Conservation (phyloP, 2,329 filamentous ascomycete species). For the Fusarium papillatum region DNA sequence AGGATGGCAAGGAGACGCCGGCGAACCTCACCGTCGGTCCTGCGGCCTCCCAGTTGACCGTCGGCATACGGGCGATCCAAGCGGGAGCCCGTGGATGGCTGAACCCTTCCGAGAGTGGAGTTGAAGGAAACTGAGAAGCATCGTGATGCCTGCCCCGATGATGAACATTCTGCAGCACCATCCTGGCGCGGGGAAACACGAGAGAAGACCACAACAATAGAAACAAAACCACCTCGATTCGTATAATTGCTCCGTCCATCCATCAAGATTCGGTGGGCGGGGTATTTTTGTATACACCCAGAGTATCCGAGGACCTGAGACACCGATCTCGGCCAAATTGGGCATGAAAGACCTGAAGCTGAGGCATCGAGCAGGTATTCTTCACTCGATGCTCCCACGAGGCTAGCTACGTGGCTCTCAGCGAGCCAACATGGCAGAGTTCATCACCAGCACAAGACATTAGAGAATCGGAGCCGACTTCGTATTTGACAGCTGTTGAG, state of each 20-base stretch:
- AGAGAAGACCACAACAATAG: slow-evolving; percentile 2
- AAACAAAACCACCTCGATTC: not conserved
- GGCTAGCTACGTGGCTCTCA: slow-evolving; percentile 11
- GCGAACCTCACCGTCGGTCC: slow-evolving; percentile 5
- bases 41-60: slow-evolving; percentile 9
- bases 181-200: slow-evolving; percentile 17
- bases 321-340: not conserved
- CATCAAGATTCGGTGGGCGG: not conserved
- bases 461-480: not conserved
- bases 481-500: slow-evolving; percentile 13
- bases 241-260: not conserved
- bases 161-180: slow-evolving; percentile 5
- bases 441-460: not conserved
- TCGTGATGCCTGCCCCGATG: not conserved
- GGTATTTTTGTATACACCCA: not conserved
- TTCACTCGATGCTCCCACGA: not conserved
- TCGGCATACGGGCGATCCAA: slow-evolving; percentile 14
- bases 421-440: slow-evolving; percentile 1
- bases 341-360: slow-evolving; percentile 13
- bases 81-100: slow-evolving; percentile 6
- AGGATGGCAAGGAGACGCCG: slow-evolving; percentile 9
- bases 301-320: not conserved
- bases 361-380: not conserved
- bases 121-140: not conserved
- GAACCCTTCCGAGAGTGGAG: not conserved